Base-by-base conservation (phyloP, 805 yeast species). In the Wickerhamomyces strasburgensis region DNA sequence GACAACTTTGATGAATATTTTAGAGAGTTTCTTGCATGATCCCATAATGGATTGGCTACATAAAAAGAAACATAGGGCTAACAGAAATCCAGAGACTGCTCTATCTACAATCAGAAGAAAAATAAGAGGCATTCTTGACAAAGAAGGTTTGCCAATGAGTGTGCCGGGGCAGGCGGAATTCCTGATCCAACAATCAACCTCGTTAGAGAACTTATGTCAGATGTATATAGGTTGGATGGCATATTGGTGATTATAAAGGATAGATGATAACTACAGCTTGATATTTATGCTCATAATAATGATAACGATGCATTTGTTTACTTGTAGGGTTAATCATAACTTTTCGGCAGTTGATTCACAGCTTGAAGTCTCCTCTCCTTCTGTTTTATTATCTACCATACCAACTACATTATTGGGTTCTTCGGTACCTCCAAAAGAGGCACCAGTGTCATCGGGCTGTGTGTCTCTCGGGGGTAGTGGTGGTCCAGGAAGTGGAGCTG, bases 191-290 rank as follows among this genome's bases (percentile, higher is more conserved):
- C 84, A 82, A 44, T 93, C 98, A 0, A 73, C 84, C 0, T 78
- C 86, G 2, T 65, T 65, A 5, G 85, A 79, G 31, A 80, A 80
- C 44, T 61, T 93, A 29, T 70, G 85, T 21, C 82, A 73, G 47
- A 90, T 93, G 98, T 93, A 86, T 59, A 78, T 84, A 18, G 99
- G 99, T 3, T 93, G 99, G 99, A 67, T 78, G 61, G 74, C 93
- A 7, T 79, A 80, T 58, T 68, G 81, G 67, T 45, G 37, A 42
- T 24, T 5, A 9, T 24, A n/a, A 18, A 23, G 30, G 19, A 14
- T 32, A 37, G 10, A 27, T 31, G 28, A 36, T 16, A 29, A 31
- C 15, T 36, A 17, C 29, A 16, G 38, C 29, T 7, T 17, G 6
- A 29, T 17, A 17, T 17, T 29, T 23, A 29, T 5, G n/a, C n/a